Base-by-base conservation (phyloP, 2,329 filamentous ascomycete species). In the Sporothrix pallida region DNA sequence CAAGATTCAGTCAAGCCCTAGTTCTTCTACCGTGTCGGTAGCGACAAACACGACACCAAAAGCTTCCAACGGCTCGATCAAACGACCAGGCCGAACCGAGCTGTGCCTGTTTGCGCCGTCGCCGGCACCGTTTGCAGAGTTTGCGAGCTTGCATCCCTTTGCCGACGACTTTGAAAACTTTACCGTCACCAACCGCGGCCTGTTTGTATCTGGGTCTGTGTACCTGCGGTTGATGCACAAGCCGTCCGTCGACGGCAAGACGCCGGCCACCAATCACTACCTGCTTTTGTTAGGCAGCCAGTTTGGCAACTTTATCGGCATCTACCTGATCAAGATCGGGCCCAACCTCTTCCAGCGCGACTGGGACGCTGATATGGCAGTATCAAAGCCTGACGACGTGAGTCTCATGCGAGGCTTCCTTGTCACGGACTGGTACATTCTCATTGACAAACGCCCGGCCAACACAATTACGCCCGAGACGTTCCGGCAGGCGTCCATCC, bases 301-400 rank as follows among this genome's bases (percentile, higher is more conserved):
- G 50, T 15, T 12, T 10, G 46, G 56, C 17, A n/a, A 12, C 17
- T 71, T 68, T 37, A 23, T 71, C 17, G 74, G 74, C 44, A 68
- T 75, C 17, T 63, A 26, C 54, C 48, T 75, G 54, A 26, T 69
- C 37, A 75, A 75, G 50, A 48, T 74, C 26, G 74, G 73, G 15
- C 74, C 74, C n/a, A 72, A 75, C 37, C 54, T 72, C 4, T 75
- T 75, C 52, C 62, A 74, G 52, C 74, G 74, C 20, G 63, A 75
- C 69, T 73, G 74, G 68, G 23, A 31, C 3, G 15, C 52, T 0
- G 37, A 37, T 12, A 26, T 75, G 62, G 69, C 63, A 9, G 62
- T 50, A 9, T 4, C 74, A 13, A n/a, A 65, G 13, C 8, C 20
- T 0, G n/a, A 54, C 1, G 74, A 56, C 3, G 67, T 70, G 2